phyloP scores from a whole-genome alignment of 768 basidiomycete genomes.

The Pisolithus albus region DNA sequence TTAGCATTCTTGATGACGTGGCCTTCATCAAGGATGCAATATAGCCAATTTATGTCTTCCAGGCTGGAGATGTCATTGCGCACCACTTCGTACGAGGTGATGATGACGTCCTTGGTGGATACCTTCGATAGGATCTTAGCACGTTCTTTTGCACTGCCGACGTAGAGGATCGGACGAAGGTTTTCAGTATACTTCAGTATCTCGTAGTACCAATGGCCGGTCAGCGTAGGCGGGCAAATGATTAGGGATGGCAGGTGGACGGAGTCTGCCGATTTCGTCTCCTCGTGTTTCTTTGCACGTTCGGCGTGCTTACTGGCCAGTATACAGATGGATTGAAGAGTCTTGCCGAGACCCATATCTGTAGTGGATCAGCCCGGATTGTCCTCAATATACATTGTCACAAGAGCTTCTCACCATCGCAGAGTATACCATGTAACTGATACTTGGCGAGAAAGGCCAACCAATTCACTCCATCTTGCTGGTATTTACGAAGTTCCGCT shows the following conservation, averaged over 20 bases:
- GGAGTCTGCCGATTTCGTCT: slow-evolving; percentile 64
- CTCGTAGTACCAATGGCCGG: slow-evolving; percentile 99
- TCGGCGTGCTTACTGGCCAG: slow-evolving; percentile 91
- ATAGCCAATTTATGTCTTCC: slow-evolving; percentile 77
- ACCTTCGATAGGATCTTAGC: slow-evolving; percentile 58
- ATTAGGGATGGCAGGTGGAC: slow-evolving; percentile 91
- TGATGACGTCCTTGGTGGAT: slow-evolving; percentile 76
- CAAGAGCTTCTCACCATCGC: slow-evolving; percentile 64
- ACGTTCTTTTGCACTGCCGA: slow-evolving; percentile 81
- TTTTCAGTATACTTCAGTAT: slow-evolving; percentile 87
- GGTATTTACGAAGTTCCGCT: slow-evolving; percentile 93
- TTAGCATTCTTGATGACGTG: slow-evolving; percentile 99
- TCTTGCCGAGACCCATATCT: slow-evolving; percentile 99
- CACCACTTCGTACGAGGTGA: slow-evolving; percentile 96
- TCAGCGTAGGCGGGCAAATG: slow-evolving; percentile 93
- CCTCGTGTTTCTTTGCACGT: slow-evolving; percentile 59
- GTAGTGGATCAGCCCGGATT: neutral
- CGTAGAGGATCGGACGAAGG: slow-evolving; percentile 80
- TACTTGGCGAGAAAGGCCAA: slow-evolving; percentile 97
- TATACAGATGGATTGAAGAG: slow-evolving; percentile 95
- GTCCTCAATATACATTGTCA: neutral
- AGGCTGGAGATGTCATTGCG: slow-evolving; percentile 85
- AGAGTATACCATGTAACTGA: slow-evolving; percentile 94
- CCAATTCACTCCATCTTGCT: slow-evolving; percentile 99
- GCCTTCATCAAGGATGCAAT: slow-evolving; percentile 96